Base-by-base conservation (phyloP, 768 basidiomycete genomes). In the Termitomyces sp. region DNA sequence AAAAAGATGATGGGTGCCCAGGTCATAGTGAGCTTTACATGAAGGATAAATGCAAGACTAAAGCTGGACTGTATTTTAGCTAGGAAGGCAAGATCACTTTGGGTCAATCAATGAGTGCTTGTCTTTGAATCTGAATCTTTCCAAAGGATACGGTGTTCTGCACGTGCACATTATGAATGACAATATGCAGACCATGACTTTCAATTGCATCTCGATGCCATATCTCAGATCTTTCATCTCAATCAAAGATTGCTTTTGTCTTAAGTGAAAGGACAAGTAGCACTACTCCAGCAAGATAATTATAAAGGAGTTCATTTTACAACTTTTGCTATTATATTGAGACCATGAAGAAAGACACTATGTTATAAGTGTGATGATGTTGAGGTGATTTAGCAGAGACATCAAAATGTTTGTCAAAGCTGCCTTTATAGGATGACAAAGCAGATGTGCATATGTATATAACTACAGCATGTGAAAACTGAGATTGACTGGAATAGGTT, bases 201-300 rank as follows among this genome's bases (percentile, higher is more conserved):
- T 74, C 69, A 48, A 82, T 70, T 9, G 76, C 70, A 1, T 72
- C 71, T n/a, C 78, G 79, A 59, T 80, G 81, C 70, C 75, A 76
- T 14, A 74, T 57, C 48, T 85, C 81, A 2, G 74, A 67, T 62
- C 71, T 74, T 5, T 71, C 76, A 50, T 78, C 75, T 6, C 73
- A 67, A 14, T 71, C 67, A 49, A 82, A 65, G 30, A 82, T 77
- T 1, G 74, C 65, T 12, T 79, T 71, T 0, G 83, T 84, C 64
- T 81, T 80, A 64, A 91, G 71, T 1, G 72, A 68, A 48, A 88
- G 64, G 9, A 77, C 74, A 8, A 92, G 89, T 8, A 91, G 72
- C 10, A 91, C 71, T 10, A 93, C 69, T 0, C 82, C 82, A 5
- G 82, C 76, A n/a, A 91, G 75, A 65, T 86, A 87, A 42, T 81